These are phyloP conservation scores for Rhodotorula kratochvilovae DNA, from an alignment of 768 basidiomycete species.

Conservation along the genomic window DNA sequence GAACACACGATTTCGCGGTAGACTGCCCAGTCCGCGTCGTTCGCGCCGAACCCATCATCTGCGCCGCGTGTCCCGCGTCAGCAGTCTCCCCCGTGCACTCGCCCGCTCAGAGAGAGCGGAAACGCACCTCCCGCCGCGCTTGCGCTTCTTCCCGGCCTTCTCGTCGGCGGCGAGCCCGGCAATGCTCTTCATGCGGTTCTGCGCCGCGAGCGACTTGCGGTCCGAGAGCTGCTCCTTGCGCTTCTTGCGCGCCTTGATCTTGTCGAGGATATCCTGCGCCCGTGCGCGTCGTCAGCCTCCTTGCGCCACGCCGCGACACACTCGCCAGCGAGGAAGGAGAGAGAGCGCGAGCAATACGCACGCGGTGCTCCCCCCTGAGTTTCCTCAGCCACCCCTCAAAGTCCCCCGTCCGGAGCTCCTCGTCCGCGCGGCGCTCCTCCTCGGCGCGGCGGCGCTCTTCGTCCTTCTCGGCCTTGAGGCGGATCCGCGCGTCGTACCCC, in stretches of 20 bases:
- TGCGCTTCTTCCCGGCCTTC: conserved; percentile 68
- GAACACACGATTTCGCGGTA: conserved; percentile 85
- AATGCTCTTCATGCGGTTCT: conserved; percentile 93
- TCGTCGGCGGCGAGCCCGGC: conserved; percentile 82
- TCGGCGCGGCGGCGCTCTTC: conserved; percentile 60
- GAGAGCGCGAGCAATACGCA: conserved; percentile 45
- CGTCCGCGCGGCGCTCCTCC: conserved; percentile 61
- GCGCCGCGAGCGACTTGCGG: conserved; percentile 88
- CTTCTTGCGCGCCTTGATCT: conserved; percentile 73
- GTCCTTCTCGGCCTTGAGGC: conserved; percentile 79
- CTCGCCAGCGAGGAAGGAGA: background rate
- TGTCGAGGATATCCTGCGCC: conserved; percentile 65
- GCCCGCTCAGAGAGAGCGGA: background rate
- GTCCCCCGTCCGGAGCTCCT: conserved; percentile 69
- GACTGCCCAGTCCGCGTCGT: conserved; percentile 95
- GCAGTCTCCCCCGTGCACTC: too few species aligned
- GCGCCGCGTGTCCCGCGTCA: background rate
- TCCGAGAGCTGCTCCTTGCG: conserved; percentile 65
- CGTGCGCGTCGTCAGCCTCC: background rate
- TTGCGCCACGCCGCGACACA: too few species aligned
- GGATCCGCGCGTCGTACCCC: conserved; percentile 81
- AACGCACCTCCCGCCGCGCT: conserved; percentile 11
- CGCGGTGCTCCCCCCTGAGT: conserved; percentile 75
- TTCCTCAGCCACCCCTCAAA: conserved; percentile 67
- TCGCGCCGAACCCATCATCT: conserved; percentile 64